Evolutionary conservation across 176 grass and related monocot genomes (phyloP), one percentile per base, ranked within the genome.

Genomic region (Eremochloa ophiuroides): DNA sequence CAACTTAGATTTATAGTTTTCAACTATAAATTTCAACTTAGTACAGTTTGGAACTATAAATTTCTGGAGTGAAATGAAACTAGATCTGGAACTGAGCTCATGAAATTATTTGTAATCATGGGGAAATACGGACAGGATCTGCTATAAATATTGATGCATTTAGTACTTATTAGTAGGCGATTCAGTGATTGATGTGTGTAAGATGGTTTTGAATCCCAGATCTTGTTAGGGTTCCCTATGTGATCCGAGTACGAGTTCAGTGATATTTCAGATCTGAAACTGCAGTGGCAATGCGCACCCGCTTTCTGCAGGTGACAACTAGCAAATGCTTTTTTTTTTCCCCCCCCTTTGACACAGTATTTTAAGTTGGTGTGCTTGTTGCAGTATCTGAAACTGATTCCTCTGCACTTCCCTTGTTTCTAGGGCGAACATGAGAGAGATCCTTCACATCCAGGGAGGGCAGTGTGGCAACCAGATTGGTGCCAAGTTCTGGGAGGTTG

Each of bases 391-490:
- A 58, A n/a, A 39, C 9, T 81, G 16, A 71, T 23, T 71, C 11
- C 0, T 10, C 27, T 28, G 17, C 14, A 28, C 10, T 35, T 76
- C 12, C 28, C 28, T 81, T 43, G 2, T 78, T 85, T 85, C 0
- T 1, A 84, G 85, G 81, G 77, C 33, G 38, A 93, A 90, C 37
- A 94, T 94, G 92, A 91, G 92, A 69, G 92, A 94, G 71, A 94
- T 94, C 79, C 73, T 94, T 4, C 92, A 94, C 76, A 38, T 94
- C 26, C 92, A 91, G 88, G 92, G 92, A 33, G 92, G 89, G 4
- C 89, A 94, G 74, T 94, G 92, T 48, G 92, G 89, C 5, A 94
- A 94, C 80, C 92, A 94, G 83, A 94, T 94, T 0, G 89, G 92
- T 73, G 82, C 88, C 80, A 93, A 93, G 80, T 93, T 93, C 63